These are phyloP conservation scores for Ceratocystis harringtonii DNA, from an alignment of 2,329 filamentous ascomycete genomes.

Conservation along the genomic window DNA sequence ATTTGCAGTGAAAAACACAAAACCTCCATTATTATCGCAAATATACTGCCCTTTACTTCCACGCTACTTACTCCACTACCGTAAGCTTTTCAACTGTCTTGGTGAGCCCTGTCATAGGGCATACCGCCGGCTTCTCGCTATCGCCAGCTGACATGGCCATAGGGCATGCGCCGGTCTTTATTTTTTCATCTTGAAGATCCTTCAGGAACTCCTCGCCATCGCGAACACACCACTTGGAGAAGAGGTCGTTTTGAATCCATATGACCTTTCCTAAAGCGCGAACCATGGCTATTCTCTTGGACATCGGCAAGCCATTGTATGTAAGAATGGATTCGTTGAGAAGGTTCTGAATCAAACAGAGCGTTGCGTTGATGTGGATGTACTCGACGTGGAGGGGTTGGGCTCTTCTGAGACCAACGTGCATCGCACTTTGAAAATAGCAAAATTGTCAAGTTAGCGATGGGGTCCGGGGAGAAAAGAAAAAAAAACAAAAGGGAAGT, in stretches of 20 bases:
- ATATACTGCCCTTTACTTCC: neutral
- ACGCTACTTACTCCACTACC: neutral
- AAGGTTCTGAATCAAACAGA: conserved; percentile 64
- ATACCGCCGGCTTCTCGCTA: neutral
- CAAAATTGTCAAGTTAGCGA: neutral
- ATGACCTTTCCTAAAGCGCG: conserved; percentile 68
- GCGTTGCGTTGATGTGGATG: conserved; percentile 56
- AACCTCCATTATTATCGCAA: neutral
- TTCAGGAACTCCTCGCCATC: conserved; percentile 46
- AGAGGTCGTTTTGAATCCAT: conserved; percentile 78
- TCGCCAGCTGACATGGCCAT: conserved; percentile 1
- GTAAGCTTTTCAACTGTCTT: conserved; percentile 4
- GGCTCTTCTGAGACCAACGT: conserved; percentile 56
- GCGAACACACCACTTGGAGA: conserved; percentile 66
- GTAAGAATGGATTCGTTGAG: conserved; percentile 62
- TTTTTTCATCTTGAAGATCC: neutral
- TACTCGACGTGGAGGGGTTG: conserved; percentile 68
- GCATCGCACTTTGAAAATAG: conserved; percentile 47
- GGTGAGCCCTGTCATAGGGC: conserved; percentile 4
- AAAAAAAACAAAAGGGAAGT: neutral
- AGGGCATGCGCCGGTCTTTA: neutral
- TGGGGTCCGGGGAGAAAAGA: neutral
- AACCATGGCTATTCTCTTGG: conserved; percentile 56
- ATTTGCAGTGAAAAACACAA: neutral
- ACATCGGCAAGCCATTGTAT: conserved; percentile 50